These are phyloP conservation scores for Phytophthora sp. DNA, from an alignment of 352 stramenopile genomes.

Conservation along the genomic window DNA sequence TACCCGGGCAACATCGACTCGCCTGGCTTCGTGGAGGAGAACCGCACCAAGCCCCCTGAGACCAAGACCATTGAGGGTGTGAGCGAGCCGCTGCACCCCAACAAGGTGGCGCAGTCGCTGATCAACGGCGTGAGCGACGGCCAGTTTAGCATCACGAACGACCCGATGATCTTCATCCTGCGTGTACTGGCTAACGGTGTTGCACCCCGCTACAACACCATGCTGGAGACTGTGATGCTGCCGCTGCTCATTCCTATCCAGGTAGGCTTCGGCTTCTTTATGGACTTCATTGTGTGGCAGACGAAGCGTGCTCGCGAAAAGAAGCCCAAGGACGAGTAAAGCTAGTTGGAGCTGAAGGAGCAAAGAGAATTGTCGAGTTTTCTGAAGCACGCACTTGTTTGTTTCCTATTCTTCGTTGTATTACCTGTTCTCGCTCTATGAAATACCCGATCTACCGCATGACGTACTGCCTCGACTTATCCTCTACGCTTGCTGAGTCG, in stretches of 20 bases:
- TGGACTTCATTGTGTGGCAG: conserved; percentile 78
- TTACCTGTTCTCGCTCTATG: not conserved
- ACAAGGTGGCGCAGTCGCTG: conserved; percentile 70
- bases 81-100: conserved; percentile 51
- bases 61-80: conserved; percentile 79
- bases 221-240: conserved; percentile 74
- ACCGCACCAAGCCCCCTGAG: conserved; percentile 75
- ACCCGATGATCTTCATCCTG: conserved; percentile 76
- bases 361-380: conserved; percentile 1
- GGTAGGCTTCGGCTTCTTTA: conserved; percentile 78
- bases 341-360: not conserved
- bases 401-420: conserved; percentile 10
- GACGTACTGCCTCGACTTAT: conserved; percentile 43
- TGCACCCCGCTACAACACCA: conserved; percentile 69
- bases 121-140: conserved; percentile 70
- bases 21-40: conserved; percentile 75
- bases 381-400: conserved; percentile 9
- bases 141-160: conserved; percentile 84
- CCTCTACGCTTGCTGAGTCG: conserved; percentile 95
- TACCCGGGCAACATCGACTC: conserved; percentile 89
- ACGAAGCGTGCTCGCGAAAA: conserved; percentile 55
- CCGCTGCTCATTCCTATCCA: conserved; percentile 71
- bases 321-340: conserved; percentile 68
- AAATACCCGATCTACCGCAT: not conserved
- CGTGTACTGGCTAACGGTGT: conserved; percentile 79